Conservation (phyloP, 2,329 filamentous ascomycete genomes). For the Raffaelea ambrosiae region DNA sequence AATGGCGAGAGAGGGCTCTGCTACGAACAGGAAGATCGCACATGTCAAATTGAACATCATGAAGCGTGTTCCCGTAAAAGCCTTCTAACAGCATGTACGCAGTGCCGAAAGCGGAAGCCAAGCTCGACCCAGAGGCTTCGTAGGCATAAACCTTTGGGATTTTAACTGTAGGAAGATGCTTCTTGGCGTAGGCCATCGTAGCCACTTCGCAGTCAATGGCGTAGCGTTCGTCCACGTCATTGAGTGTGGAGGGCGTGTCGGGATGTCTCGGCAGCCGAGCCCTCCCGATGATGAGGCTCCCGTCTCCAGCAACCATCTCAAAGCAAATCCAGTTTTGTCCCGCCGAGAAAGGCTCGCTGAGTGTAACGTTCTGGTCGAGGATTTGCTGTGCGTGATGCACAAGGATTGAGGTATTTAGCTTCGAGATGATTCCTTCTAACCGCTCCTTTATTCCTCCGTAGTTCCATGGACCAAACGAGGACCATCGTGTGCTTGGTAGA, state of each 20-base stretch:
- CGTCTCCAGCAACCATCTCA: not conserved
- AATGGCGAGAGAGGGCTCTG: too few species aligned
- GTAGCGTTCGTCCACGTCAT: not conserved
- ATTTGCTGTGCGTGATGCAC: not conserved
- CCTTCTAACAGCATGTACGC: not conserved
- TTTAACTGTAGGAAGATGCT: not conserved
- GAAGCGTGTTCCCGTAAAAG: not conserved
- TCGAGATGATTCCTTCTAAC: not conserved
- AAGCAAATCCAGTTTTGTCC: conserved; percentile 14
- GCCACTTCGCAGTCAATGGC: not conserved
- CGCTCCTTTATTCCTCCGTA: not conserved
- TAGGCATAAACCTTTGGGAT: not conserved
- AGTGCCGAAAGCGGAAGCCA: not conserved
- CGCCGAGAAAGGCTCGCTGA: conserved; percentile 21
- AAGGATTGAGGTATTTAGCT: not conserved
- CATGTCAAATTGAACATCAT: not conserved
- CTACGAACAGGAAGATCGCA: not conserved
- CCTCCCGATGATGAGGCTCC: not conserved
- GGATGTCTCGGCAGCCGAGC: not conserved
- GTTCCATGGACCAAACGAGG: not conserved
- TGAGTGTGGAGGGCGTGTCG: not conserved
- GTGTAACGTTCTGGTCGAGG: not conserved
- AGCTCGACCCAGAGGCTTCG: not conserved
- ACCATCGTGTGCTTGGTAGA: not conserved
- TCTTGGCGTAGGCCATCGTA: not conserved